These are phyloP conservation scores for Pseudoscleropodium purum DNA, from an alignment of 225 moss, liverwort and hornwort species.

Conservation along the genomic window DNA sequence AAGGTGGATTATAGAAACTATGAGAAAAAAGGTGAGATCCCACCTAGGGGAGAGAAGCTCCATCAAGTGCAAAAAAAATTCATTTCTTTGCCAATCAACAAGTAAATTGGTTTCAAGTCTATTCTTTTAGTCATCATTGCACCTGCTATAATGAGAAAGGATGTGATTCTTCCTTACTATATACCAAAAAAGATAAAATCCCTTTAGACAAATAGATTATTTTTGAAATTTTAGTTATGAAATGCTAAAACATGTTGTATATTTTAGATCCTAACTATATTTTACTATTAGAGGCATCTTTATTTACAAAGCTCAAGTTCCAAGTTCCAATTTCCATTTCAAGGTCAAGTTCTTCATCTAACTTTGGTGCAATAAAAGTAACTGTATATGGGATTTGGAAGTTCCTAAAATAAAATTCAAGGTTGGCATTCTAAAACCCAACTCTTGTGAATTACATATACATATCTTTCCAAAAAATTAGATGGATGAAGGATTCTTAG, in stretches of 20 bases:
- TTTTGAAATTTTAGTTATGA: background rate
- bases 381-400: background rate
- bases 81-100: background rate
- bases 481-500: background rate
- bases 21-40: background rate
- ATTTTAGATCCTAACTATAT: background rate
- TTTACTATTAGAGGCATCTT: background rate
- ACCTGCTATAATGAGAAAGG: background rate
- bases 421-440: accelerated
- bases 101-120: accelerated
- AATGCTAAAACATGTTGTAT: background rate
- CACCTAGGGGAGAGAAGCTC: accelerated
- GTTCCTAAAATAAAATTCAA: background rate
- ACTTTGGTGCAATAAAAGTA: background rate
- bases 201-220: accelerated
- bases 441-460: background rate
- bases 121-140: background rate
- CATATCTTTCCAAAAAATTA: background rate
- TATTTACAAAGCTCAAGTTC: background rate
- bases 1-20: accelerated
- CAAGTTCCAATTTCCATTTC: background rate
- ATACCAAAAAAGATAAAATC: background rate
- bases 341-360: background rate
- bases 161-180: too few relatives aligned
- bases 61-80: too few relatives aligned